Conservation (phyloP, 2,329 filamentous ascomycete genomes). For the Aphanoascus verrucosus region DNA sequence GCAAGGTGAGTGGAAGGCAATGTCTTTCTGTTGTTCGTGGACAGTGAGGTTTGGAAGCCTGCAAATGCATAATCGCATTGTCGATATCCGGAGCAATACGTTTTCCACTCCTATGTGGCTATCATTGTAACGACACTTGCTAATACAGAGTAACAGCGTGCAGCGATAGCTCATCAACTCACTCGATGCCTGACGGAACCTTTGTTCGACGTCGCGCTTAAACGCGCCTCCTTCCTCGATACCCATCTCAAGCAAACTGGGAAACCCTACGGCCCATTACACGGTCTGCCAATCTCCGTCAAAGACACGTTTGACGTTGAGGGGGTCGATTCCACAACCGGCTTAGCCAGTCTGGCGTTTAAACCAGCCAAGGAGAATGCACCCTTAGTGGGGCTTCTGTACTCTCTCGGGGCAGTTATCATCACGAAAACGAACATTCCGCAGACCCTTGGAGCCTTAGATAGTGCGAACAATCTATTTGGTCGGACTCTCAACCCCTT, state of each 20-base stretch:
- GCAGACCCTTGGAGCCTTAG: slow-evolving; percentile 45
- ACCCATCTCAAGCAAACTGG: slow-evolving; percentile 31
- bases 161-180: slow-evolving; percentile 33
- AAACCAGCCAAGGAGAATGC: slow-evolving; percentile 48
- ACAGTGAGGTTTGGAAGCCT: background rate
- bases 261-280: slow-evolving; percentile 46
- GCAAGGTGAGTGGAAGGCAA: slow-evolving; percentile 33
- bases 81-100: too few relatives aligned
- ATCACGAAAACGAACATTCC: slow-evolving; percentile 63
- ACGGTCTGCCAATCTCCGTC: slow-evolving; percentile 49
- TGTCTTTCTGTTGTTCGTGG: background rate
- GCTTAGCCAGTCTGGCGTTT: slow-evolving; percentile 50
- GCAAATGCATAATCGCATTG: background rate
- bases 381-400: slow-evolving; percentile 48
- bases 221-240: slow-evolving; percentile 42
- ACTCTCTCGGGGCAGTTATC: slow-evolving; percentile 52
- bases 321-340: slow-evolving; percentile 46
- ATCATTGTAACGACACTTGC: background rate
- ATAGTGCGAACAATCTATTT: slow-evolving; percentile 52
- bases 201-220: slow-evolving; percentile 41
- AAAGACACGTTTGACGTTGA: slow-evolving; percentile 40
- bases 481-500: slow-evolving; percentile 54
- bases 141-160: slow-evolving; percentile 21
- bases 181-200: slow-evolving; percentile 44
- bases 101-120: too few relatives aligned